Conservation (phyloP, 495 filamentous ascomycete species). For the Penicillium roqueforti region DNA sequence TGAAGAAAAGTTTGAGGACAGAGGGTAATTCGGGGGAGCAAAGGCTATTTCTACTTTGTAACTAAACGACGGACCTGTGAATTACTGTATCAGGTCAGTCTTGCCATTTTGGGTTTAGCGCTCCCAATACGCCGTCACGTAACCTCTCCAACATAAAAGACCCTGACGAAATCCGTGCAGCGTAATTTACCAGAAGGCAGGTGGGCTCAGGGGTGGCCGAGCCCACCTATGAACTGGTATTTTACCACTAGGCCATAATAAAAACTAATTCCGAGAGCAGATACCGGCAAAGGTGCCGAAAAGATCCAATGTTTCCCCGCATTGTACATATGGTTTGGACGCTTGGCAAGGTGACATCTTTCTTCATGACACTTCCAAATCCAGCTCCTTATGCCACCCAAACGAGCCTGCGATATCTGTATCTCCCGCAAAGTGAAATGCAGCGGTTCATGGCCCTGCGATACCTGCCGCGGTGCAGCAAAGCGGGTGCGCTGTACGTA, state of each 20-base stretch:
- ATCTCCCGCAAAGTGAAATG: constrained; percentile 35
- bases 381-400: constrained; percentile 18
- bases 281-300: constrained; percentile 2
- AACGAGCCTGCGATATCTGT: constrained; percentile 32
- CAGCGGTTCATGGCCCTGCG: constrained; percentile 30
- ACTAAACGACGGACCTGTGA: too few relatives aligned
- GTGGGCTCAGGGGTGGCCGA: too few relatives aligned
- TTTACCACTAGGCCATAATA: too few relatives aligned
- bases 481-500: constrained; percentile 28
- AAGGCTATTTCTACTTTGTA: background rate
- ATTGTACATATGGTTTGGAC: too few relatives aligned
- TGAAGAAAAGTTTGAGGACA: background rate
- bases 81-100: too few relatives aligned
- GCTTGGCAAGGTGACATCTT: too few relatives aligned
- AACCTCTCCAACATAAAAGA: background rate
- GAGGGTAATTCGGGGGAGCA: background rate
- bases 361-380: background rate
- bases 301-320: background rate
- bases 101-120: too few relatives aligned
- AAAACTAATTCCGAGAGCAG: background rate
- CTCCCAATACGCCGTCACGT: too few relatives aligned
- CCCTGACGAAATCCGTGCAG: too few relatives aligned
- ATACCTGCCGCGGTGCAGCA: constrained; percentile 21
- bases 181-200: too few relatives aligned
- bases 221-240: too few relatives aligned